Conservation (phyloP, 2,329 filamentous ascomycete genomes). For the Coleophoma cylindrospora region DNA sequence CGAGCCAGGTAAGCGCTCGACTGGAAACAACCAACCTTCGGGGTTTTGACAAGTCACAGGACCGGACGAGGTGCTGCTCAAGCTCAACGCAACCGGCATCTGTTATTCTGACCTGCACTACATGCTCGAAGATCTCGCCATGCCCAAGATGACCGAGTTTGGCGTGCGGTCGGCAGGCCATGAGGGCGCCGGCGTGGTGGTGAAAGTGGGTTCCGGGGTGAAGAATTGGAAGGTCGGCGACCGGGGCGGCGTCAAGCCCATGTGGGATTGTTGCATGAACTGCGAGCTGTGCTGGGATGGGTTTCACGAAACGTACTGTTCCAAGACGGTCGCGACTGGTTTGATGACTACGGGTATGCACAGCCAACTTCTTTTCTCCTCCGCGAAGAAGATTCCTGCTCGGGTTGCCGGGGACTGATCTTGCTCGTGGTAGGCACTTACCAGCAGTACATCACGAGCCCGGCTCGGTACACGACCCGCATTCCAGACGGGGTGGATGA, state of each 20-base stretch:
- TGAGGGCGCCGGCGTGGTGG: conserved; percentile 53
- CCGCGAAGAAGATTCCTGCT: no score
- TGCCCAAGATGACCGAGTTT: conserved; percentile 38
- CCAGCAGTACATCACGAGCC: conserved; percentile 5
- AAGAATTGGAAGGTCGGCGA: conserved; percentile 48
- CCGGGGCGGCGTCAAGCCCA: conserved; percentile 45
- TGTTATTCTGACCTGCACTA: conserved; percentile 54
- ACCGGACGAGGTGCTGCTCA: conserved; percentile 47
- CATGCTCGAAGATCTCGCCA: conserved; percentile 47
- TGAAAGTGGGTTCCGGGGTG: conserved; percentile 48
- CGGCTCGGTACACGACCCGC: conserved; percentile 4
- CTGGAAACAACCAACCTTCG: background rate
- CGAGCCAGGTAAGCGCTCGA: conserved; percentile 27
- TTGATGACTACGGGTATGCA: background rate
- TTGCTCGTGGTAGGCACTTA: conserved; percentile 1
- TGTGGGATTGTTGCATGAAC: conserved; percentile 44
- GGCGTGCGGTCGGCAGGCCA: conserved; percentile 44
- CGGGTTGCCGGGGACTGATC: no score
- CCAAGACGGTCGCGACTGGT: conserved; percentile 1
- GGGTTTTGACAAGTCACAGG: background rate
- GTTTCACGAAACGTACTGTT: conserved; percentile 2
- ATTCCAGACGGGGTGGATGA: conserved; percentile 7
- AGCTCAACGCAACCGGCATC: conserved; percentile 51
- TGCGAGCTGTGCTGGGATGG: conserved; percentile 29
- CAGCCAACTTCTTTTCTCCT: no score